Evolutionary conservation across 345 rosid species (phyloP).

Genomic region (Salix arbutifolia): DNA sequence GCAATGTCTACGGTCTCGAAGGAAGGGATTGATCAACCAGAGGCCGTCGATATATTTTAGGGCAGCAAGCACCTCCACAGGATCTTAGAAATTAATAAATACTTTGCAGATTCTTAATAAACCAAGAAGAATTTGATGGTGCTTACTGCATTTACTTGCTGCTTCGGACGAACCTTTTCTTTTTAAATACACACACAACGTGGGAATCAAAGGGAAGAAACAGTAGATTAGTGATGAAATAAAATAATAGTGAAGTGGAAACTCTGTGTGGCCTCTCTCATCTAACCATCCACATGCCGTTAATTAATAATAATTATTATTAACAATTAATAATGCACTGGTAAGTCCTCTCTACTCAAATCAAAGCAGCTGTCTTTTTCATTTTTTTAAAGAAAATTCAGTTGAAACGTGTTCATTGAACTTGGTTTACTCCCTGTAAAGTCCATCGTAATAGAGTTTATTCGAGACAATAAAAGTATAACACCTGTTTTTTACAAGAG

Average conservation of each 20-base stretch:
- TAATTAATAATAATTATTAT: not conserved
- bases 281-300: slow-evolving; percentile 14
- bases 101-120: too few relatives aligned
- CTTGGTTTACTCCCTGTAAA: not conserved
- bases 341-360: not conserved
- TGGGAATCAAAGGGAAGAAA: not conserved
- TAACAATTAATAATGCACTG: not conserved
- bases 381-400: not conserved
- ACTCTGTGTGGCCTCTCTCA: not conserved
- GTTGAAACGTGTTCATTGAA: slow-evolving; percentile 34
- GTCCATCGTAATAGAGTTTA: too few relatives aligned
- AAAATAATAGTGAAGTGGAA: not conserved
- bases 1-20: too few relatives aligned
- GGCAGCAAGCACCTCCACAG: too few relatives aligned
- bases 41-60: too few relatives aligned
- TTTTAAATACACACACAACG: not conserved
- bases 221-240: not conserved
- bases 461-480: too few relatives aligned
- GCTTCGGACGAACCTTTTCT: too few relatives aligned
- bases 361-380: slow-evolving; percentile 19
- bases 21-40: too few relatives aligned
- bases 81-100: too few relatives aligned
- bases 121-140: too few relatives aligned
- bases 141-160: too few relatives aligned
- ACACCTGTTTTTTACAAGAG: too few relatives aligned